Evolutionary conservation across 208 protist species (phyloP).

Genomic region (Wallacemonas collosoma): DNA sequence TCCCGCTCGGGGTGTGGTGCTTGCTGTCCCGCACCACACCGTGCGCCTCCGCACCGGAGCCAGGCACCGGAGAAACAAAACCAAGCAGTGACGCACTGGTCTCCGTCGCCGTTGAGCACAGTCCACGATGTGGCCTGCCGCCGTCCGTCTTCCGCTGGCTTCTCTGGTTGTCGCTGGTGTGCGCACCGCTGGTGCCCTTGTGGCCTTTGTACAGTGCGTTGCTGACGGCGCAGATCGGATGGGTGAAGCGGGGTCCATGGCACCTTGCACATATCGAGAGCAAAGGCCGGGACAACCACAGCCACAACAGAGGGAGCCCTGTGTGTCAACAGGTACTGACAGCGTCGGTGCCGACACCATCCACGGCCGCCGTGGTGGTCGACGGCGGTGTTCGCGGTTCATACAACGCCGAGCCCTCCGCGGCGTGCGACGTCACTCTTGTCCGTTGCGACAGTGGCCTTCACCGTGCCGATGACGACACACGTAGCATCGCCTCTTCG

Average conservation of each 20-base stretch:
- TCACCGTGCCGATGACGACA: not conserved
- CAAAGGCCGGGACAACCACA: not conserved
- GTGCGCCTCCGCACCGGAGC: not conserved
- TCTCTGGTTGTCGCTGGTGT: conserved; percentile 9
- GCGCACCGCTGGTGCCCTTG: conserved; percentile 8
- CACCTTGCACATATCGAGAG: not conserved
- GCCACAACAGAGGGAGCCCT: not conserved
- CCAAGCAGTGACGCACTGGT: conserved; percentile 3
- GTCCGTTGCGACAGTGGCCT: not conserved
- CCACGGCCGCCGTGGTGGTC: conserved; percentile 7
- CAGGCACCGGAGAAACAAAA: not conserved
- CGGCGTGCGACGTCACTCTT: not conserved
- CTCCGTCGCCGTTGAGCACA: not conserved
- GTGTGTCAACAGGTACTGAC: too few species aligned
- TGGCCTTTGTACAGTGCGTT: conserved; percentile 16
- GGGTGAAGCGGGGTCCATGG: not conserved
- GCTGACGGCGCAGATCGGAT: not conserved
- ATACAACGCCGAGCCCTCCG: too few species aligned
- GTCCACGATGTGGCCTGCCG: conserved; percentile 1
- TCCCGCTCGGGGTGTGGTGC: conserved; percentile 21
- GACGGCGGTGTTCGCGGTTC: not conserved
- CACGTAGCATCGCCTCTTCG: conserved; percentile 3
- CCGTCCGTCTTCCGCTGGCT: conserved; percentile 9
- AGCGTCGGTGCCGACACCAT: not conserved
- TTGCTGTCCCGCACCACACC: not conserved